These are phyloP conservation scores for Blastomyces gilchristii DNA, from an alignment of 2,329 filamentous ascomycete species.

Conservation along the genomic window DNA sequence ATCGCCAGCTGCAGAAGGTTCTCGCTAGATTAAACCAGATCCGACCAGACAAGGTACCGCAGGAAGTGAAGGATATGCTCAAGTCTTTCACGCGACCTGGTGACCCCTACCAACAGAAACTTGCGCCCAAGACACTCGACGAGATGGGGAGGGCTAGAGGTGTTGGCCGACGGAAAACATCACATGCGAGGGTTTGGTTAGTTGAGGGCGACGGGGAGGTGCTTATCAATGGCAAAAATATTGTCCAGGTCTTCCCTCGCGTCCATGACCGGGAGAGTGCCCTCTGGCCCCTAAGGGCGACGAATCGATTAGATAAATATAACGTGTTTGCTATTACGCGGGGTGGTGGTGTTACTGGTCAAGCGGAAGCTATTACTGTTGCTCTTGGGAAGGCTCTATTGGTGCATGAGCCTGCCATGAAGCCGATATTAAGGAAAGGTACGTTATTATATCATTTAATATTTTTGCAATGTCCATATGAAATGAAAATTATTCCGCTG, in stretches of 20 bases:
- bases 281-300: constrained; percentile 78
- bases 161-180: constrained; percentile 77
- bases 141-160: constrained; percentile 67
- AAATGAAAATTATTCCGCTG: constrained; percentile 9
- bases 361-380: constrained; percentile 87
- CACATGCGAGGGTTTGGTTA: constrained; percentile 71
- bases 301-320: constrained; percentile 83
- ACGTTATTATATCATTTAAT: constrained; percentile 34
- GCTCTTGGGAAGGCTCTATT: constrained; percentile 79
- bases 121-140: constrained; percentile 57
- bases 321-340: constrained; percentile 81
- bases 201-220: constrained; percentile 90
- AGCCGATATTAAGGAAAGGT: constrained; percentile 81
- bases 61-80: constrained; percentile 56
- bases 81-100: constrained; percentile 62
- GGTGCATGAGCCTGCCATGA: constrained; percentile 85
- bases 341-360: constrained; percentile 86
- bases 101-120: constrained; percentile 56
- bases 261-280: constrained; percentile 92
- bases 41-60: constrained; percentile 63
- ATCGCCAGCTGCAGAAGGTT: constrained; percentile 62
- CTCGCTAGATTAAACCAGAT: constrained; percentile 77
- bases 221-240: constrained; percentile 77
- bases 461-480: background rate
- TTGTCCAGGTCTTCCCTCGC: constrained; percentile 71